phyloP scores from a whole-genome alignment of 768 basidiomycete genomes.

The Trametes coccinea region DNA sequence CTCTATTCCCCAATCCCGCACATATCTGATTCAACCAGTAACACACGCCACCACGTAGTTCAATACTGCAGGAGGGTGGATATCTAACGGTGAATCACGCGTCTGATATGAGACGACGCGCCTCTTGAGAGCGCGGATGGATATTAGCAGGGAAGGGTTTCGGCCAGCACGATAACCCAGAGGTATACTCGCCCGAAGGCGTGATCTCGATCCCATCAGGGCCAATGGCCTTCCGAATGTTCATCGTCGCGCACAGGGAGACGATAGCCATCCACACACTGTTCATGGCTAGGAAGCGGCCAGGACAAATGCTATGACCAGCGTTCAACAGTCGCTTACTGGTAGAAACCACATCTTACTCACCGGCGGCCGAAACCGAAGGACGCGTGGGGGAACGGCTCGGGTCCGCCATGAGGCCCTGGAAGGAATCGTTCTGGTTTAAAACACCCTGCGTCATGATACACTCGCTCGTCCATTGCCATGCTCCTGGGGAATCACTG shows the following conservation, averaged over 20 bases:
- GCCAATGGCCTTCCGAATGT: constrained; percentile 44
- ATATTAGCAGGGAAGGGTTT: constrained; percentile 16
- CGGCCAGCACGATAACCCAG: constrained; percentile 47
- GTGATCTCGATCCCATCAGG: constrained; percentile 42
- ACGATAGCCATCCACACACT: constrained; percentile 48
- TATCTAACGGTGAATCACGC: too few relatives aligned
- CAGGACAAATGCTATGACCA: constrained; percentile 48
- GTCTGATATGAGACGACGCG: constrained; percentile 8
- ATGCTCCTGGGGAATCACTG: constrained; percentile 23
- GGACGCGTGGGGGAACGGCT: constrained; percentile 18
- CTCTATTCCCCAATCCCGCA: too few relatives aligned
- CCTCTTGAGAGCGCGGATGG: constrained; percentile 11
- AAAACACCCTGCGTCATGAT: constrained; percentile 48
- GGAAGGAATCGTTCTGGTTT: constrained; percentile 48
- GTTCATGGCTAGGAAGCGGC: constrained; percentile 50
- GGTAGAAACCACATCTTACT: neutral
- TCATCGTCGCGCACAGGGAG: constrained; percentile 45
- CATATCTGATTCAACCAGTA: too few relatives aligned
- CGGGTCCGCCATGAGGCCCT: constrained; percentile 17
- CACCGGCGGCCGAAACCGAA: constrained; percentile 16
- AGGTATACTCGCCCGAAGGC: constrained; percentile 40
- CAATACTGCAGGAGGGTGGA: too few relatives aligned
- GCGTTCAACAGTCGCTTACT: neutral
- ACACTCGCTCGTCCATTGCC: constrained; percentile 32
- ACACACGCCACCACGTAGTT: too few relatives aligned